phyloP scores from a whole-genome alignment of 208 protist species.

The Balamuthia mandrillaris region DNA sequence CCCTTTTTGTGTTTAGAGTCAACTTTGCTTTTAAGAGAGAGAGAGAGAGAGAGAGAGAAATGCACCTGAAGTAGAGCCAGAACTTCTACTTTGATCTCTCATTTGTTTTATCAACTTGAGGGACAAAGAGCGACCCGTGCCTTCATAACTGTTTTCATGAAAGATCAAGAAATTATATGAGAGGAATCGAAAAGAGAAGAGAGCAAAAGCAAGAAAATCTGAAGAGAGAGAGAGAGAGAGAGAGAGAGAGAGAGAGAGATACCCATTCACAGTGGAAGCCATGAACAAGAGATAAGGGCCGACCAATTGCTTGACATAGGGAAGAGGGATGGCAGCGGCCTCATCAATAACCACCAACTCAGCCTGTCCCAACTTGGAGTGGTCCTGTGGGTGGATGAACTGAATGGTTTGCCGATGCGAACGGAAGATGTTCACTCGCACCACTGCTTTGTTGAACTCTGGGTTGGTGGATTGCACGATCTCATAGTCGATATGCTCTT shows the following conservation, averaged over 20 bases:
- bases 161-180: background rate
- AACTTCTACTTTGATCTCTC: constrained; percentile 67
- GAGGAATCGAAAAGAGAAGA: background rate
- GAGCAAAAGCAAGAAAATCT: background rate
- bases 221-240: background rate
- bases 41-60: background rate
- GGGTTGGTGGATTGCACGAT: constrained; percentile 86
- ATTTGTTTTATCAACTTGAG: constrained; percentile 99
- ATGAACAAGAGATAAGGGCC: constrained; percentile 98
- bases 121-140: constrained; percentile 93
- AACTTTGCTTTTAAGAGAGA: background rate
- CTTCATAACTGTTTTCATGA: constrained; percentile 68
- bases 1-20: no score
- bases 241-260: background rate
- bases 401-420: constrained; percentile 96
- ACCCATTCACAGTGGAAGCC: constrained; percentile 98
- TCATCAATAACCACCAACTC: constrained; percentile 99
- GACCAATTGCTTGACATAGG: constrained; percentile 91
- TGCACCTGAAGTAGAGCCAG: background rate
- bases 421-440: constrained; percentile 95
- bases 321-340: constrained; percentile 98
- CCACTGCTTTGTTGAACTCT: constrained; percentile 92
- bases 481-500: constrained; percentile 96
- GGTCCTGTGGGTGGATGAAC: constrained; percentile 73
- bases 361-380: constrained; percentile 87